Conservation (phyloP, 345 rosid species). For the Bruguiera gymnorhiza region DNA sequence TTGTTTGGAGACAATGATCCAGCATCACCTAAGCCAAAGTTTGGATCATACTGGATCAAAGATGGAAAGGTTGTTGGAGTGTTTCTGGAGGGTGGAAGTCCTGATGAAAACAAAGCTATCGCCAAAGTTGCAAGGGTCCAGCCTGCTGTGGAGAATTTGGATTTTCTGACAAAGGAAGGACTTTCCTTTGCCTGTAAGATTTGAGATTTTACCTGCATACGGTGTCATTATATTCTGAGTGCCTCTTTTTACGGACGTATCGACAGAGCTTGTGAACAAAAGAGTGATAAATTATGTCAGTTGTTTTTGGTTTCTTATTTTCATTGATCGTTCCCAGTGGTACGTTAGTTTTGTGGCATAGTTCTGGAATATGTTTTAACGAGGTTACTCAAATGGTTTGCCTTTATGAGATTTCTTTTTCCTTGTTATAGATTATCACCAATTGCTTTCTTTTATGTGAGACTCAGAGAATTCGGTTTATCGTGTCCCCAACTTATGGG, state of each 20-base stretch:
- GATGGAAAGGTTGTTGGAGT: conserved; percentile 85
- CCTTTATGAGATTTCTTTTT: too few relatives aligned
- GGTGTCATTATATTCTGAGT: not conserved
- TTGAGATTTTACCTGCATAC: conserved; percentile 21
- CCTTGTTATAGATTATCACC: too few relatives aligned
- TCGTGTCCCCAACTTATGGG: too few relatives aligned
- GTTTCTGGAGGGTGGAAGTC: conserved; percentile 83
- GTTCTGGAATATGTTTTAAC: too few relatives aligned
- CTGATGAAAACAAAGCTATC: conserved; percentile 85
- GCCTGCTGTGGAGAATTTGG: conserved; percentile 60
- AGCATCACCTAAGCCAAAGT: conserved; percentile 55
- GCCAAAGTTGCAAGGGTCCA: conserved; percentile 78
- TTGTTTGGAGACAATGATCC: conserved; percentile 75
- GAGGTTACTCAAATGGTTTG: too few relatives aligned
- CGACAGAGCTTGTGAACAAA: not conserved
- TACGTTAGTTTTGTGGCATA: not conserved
- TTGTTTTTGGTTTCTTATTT: not conserved
- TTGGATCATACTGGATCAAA: conserved; percentile 90
- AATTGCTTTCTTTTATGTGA: too few relatives aligned
- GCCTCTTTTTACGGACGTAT: not conserved
- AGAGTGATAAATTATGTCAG: too few relatives aligned
- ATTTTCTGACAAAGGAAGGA: conserved; percentile 59
- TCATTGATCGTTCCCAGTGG: not conserved
- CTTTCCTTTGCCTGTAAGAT: conserved; percentile 80
- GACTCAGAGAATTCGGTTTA: too few relatives aligned